These are phyloP conservation scores for Penicillium canescens DNA, from an alignment of 495 filamentous ascomycete species.

Conservation along the genomic window DNA sequence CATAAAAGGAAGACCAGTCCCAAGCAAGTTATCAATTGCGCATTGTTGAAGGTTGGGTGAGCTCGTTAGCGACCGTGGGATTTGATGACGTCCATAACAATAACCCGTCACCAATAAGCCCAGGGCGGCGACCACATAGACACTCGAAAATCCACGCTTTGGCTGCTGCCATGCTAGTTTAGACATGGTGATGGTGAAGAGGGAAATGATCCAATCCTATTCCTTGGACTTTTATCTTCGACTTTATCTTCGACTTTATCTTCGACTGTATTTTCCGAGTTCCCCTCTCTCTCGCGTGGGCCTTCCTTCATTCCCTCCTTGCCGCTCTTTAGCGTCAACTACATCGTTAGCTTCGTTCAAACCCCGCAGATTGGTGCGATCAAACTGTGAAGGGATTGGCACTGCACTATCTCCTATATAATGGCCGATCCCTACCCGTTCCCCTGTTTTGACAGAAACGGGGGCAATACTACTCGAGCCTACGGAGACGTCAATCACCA, in stretches of 20 bases:
- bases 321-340: neutral
- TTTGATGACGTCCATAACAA: neutral
- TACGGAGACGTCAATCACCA: neutral
- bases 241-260: no score
- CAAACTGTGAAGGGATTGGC: neutral
- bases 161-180: neutral
- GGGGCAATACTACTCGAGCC: no score
- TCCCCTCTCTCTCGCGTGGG: neutral
- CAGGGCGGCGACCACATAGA: neutral
- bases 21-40: constrained; percentile 41
- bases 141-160: constrained; percentile 2
- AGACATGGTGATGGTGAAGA: neutral
- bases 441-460: neutral
- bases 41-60: constrained; percentile 38
- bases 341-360: neutral
- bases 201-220: neutral
- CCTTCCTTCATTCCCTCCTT: neutral
- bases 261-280: neutral
- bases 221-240: no score
- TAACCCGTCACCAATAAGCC: constrained; percentile 8
- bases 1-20: constrained; percentile 46
- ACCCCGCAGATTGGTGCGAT: constrained; percentile 2
- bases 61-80: neutral
- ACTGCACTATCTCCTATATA: neutral
- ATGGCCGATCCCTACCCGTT: neutral